These are phyloP conservation scores for Calonectria naviculata DNA, from an alignment of 2,329 filamentous ascomycete species.

Conservation along the genomic window DNA sequence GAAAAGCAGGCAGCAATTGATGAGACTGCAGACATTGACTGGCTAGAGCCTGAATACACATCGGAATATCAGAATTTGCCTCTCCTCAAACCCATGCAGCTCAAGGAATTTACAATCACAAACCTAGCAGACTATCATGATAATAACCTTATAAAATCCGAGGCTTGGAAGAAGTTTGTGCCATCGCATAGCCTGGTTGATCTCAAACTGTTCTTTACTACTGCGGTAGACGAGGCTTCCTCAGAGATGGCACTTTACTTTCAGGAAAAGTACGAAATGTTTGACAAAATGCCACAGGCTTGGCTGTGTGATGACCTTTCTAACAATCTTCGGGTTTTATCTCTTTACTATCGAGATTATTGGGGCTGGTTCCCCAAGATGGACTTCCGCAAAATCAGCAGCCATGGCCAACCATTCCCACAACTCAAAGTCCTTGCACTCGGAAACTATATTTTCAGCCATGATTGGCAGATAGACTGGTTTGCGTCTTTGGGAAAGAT, in stretches of 20 bases:
- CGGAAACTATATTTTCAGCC: slow-evolving; percentile 53
- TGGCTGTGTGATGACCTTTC: slow-evolving; percentile 36
- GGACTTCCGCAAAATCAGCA: slow-evolving; percentile 42
- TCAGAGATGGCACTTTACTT: background rate
- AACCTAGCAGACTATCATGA: slow-evolving; percentile 29
- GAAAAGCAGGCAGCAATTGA: slow-evolving; percentile 21
- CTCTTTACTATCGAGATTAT: slow-evolving; percentile 48
- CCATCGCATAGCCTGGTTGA: background rate
- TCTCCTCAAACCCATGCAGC: background rate
- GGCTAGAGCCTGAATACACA: background rate
- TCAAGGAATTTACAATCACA: slow-evolving; percentile 24
- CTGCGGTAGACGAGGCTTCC: background rate
- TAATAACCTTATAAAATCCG: background rate
- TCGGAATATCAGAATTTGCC: background rate
- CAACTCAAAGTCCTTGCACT: slow-evolving; percentile 52
- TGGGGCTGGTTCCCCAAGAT: slow-evolving; percentile 54
- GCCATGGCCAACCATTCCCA: slow-evolving; percentile 42
- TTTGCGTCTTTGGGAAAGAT: slow-evolving; percentile 48
- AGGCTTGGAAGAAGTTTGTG: slow-evolving; percentile 17
- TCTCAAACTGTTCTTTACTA: slow-evolving; percentile 9
- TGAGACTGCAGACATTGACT: background rate
- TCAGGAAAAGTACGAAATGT: slow-evolving; percentile 31
- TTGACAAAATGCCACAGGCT: slow-evolving; percentile 22
- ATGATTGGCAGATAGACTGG: slow-evolving; percentile 60
- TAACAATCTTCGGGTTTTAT: slow-evolving; percentile 47